phyloP scores from a whole-genome alignment of 257 asterid genomes.

The Solanum corneliomulleri region DNA sequence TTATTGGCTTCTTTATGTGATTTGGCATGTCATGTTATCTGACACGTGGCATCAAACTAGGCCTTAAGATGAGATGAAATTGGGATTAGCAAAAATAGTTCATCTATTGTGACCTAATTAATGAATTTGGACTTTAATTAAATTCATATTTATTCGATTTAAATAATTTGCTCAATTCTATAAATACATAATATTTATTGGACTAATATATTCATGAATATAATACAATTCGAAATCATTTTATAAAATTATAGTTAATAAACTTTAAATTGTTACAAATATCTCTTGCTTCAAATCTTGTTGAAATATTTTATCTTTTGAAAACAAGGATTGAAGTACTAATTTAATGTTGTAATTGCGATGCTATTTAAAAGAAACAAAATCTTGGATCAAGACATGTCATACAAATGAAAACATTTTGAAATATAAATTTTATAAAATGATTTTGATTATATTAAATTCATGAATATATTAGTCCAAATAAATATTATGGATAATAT shows the following conservation, averaged over 20 bases:
- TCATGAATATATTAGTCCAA: no score
- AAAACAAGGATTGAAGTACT: not conserved
- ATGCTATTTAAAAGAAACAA: not conserved
- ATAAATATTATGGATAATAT: no score
- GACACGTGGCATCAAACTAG: not conserved
- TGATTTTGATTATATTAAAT: no score
- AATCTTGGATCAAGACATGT: not conserved
- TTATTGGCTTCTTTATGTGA: not conserved
- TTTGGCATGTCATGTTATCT: not conserved
- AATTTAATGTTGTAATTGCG: not conserved
- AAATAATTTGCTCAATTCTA: no score
- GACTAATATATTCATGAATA: not conserved
- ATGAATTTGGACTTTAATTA: not conserved
- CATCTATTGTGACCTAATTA: not conserved
- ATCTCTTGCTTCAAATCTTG: not conserved
- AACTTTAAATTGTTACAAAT: no score
- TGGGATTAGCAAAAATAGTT: not conserved
- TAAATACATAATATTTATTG: not conserved
- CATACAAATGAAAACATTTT: not conserved
- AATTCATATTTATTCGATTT: no score
- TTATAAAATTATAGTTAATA: no score
- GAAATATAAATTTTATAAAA: not conserved
- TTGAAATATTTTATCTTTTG: not conserved
- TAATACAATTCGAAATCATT: no score
- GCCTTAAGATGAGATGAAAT: not conserved